Percentiles rank a stretch among this genome's conserved stretches.
phyloP scores from a whole-genome alignment of 768 basidiomycete species.

The Cystofilobasidium macerans region DNA sequence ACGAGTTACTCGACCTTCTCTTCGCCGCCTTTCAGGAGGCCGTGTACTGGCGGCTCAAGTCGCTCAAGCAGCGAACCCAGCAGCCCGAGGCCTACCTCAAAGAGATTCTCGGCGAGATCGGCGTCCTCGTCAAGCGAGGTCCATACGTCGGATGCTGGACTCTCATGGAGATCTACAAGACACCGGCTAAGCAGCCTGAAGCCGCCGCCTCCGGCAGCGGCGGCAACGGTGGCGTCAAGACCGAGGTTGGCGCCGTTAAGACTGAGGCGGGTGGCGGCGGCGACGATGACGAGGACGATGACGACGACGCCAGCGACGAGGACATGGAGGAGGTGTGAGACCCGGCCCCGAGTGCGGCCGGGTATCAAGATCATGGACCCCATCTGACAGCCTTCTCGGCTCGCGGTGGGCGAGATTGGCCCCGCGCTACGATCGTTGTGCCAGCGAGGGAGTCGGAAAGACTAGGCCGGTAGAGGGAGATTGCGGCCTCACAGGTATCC shows the following conservation, averaged over 20 bases:
- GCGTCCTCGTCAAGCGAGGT: slow-evolving; percentile 62
- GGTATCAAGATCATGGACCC: too few species aligned
- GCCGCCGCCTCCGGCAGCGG: background rate
- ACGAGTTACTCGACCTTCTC: slow-evolving; percentile 73
- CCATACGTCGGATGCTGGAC: slow-evolving; percentile 73
- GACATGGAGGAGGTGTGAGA: slow-evolving; percentile 46
- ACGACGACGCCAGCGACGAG: slow-evolving; percentile 40
- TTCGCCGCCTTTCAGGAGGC: slow-evolving; percentile 66
- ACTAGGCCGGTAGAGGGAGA: too few species aligned
- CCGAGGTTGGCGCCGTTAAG: background rate
- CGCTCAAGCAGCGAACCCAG: slow-evolving; percentile 64
- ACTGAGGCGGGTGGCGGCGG: slow-evolving; percentile 16
- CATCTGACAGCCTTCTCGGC: too few species aligned
- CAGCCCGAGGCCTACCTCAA: slow-evolving; percentile 81
- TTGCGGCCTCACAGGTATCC: background rate
- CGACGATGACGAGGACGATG: slow-evolving; percentile 42
- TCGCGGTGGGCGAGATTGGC: too few species aligned
- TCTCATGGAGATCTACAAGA: slow-evolving; percentile 61
- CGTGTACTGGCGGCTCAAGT: slow-evolving; percentile 70
- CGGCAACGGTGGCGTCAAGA: background rate
- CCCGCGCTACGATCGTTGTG: too few species aligned
- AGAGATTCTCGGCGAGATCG: slow-evolving; percentile 67
- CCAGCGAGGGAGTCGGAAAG: too few species aligned
- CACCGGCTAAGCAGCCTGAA: slow-evolving; percentile 27
- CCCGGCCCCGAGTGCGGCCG: too few species aligned